These are phyloP conservation scores for Ottelia alismoides DNA, from an alignment of 106 monocot species.

Conservation along the genomic window DNA sequence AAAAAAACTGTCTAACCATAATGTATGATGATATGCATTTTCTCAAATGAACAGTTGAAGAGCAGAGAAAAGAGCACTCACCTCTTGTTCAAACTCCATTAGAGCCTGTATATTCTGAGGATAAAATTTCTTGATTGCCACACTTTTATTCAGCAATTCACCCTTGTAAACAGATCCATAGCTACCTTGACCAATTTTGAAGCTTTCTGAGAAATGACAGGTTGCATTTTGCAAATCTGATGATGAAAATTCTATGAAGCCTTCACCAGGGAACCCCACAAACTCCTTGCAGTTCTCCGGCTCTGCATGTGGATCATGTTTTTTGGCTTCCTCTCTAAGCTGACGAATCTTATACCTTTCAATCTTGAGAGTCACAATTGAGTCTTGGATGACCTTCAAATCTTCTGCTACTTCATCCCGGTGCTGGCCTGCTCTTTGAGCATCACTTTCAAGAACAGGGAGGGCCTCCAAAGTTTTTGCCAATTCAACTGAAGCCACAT, in stretches of 20 bases:
- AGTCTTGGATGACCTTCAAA: constrained; percentile 33
- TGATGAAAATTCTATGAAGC: constrained; percentile 49
- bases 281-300: constrained; percentile 9
- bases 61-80: constrained; percentile 7
- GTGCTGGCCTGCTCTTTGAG: constrained; percentile 11
- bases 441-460: constrained; percentile 27
- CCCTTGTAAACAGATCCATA: constrained; percentile 64
- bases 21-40: too few relatives aligned
- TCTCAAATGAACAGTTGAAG: too few relatives aligned
- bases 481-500: constrained; percentile 26
- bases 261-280: constrained; percentile 9
- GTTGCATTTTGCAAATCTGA: constrained; percentile 67
- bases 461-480: constrained; percentile 17
- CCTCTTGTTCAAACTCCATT: constrained; percentile 70
- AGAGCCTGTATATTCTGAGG: constrained; percentile 31
- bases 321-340: constrained; percentile 15
- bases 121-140: constrained; percentile 53
- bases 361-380: constrained; percentile 23
- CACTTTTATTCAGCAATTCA: constrained; percentile 53
- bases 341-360: constrained; percentile 15
- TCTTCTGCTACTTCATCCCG: constrained; percentile 25
- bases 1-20: too few relatives aligned
- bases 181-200: constrained; percentile 45
- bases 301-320: constrained; percentile 3
- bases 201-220: constrained; percentile 73